These are phyloP conservation scores for Crataegus laevigata DNA, from an alignment of 306 rosid species.

Conservation along the genomic window DNA sequence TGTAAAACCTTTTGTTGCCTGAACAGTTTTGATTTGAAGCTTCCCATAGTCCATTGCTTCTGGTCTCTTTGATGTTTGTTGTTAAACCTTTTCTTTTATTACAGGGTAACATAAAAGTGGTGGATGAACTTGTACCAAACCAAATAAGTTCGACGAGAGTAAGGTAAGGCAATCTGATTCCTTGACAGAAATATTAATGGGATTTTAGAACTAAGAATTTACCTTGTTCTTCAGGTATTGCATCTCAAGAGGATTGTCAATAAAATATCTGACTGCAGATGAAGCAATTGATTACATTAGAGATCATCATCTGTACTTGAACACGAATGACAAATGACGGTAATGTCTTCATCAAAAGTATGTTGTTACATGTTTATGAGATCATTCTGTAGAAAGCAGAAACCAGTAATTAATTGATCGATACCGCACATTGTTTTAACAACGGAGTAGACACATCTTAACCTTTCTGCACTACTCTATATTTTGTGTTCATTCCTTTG, in stretches of 20 bases:
- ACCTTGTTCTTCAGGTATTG: constrained; percentile 54
- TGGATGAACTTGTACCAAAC: constrained; percentile 75
- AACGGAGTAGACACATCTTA: neutral
- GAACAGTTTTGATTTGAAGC: neutral
- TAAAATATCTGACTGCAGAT: constrained; percentile 69
- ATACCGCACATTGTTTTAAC: neutral
- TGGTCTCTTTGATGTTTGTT: neutral
- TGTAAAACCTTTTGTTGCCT: neutral
- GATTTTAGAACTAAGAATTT: neutral
- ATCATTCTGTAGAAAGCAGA: neutral
- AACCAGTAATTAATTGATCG: neutral
- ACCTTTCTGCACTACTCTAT: neutral
- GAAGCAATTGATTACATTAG: constrained; percentile 65
- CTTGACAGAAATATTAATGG: neutral
- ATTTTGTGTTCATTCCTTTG: neutral
- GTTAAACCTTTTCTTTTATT: constrained; percentile 2
- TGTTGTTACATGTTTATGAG: neutral
- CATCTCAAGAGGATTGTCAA: constrained; percentile 74
- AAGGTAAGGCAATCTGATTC: constrained; percentile 37
- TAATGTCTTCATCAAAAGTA: neutral
- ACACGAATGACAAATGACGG: constrained; percentile 28
- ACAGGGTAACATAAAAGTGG: constrained; percentile 64
- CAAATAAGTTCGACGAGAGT: constrained; percentile 80
- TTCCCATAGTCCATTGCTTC: neutral
- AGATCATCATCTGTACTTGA: constrained; percentile 40